Evolutionary conservation across 257 asterid genomes (phyloP).

Genomic region (Solanum chaucha): DNA sequence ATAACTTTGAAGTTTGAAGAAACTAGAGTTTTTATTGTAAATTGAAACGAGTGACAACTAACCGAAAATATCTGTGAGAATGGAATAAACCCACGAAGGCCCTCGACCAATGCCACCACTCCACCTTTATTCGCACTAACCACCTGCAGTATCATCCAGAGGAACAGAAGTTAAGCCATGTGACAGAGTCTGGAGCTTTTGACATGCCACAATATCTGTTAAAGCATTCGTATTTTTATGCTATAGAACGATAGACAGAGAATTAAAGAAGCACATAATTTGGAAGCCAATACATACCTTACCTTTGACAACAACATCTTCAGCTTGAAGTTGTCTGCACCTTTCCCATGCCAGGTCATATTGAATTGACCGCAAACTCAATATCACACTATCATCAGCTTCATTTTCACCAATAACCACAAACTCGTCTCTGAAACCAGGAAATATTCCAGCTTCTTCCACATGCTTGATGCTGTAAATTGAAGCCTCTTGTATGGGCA

Average conservation of each 20-base stretch:
- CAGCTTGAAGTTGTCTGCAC: conserved; percentile 95
- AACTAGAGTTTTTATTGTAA: neutral
- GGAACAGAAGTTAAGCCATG: neutral
- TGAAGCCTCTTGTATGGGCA: conserved; percentile 81
- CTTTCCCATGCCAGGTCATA: conserved; percentile 96
- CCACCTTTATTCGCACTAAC: conserved; percentile 96
- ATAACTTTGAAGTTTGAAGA: neutral
- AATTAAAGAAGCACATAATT: neutral
- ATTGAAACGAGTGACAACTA: neutral
- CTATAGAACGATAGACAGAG: neutral
- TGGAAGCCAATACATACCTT: conserved; percentile 38
- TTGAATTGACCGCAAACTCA: conserved; percentile 80
- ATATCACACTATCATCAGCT: conserved; percentile 76
- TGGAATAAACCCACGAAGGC: conserved; percentile 89
- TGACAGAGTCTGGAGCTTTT: neutral
- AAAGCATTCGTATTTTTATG: neutral
- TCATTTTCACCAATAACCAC: conserved; percentile 60
- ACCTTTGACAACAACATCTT: conserved; percentile 87
- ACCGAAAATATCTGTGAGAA: conserved; percentile 93
- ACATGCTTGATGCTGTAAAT: conserved; percentile 58
- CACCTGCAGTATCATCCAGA: conserved; percentile 37
- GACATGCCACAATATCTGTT: neutral
- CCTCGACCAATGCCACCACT: conserved; percentile 78
- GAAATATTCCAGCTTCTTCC: conserved; percentile 78
- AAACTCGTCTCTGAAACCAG: conserved; percentile 82